These are phyloP conservation scores for Marvania coccoides DNA, from an alignment of 139 green algal species.

Conservation along the genomic window DNA sequence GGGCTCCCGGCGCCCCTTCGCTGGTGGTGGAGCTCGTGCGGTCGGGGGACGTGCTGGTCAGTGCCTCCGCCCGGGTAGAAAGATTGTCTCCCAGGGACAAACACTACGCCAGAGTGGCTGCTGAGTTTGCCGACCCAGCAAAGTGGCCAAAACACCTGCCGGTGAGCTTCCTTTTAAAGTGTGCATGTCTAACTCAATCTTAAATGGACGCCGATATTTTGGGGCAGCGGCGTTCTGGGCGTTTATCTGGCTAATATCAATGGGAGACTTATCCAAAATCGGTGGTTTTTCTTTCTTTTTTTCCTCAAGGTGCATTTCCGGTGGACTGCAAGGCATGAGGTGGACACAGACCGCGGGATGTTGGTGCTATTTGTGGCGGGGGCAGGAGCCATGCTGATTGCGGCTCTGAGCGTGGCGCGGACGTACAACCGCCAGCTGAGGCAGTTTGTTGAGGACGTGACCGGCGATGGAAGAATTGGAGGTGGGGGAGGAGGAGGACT, in stretches of 20 bases:
- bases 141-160: slow-evolving; percentile 75
- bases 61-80: slow-evolving; percentile 13
- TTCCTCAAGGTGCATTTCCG: slow-evolving; percentile 21
- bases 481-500: no score
- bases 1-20: slow-evolving; percentile 35
- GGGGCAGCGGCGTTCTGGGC: not conserved
- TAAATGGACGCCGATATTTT: no score
- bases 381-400: not conserved
- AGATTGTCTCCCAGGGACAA: slow-evolving; percentile 31
- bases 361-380: slow-evolving; percentile 39
- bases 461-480: slow-evolving; percentile 6
- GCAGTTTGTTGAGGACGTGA: slow-evolving; percentile 21
- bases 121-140: slow-evolving; percentile 47
- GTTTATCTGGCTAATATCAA: not conserved
- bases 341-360: slow-evolving; percentile 46
- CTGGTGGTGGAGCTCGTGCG: slow-evolving; percentile 47
- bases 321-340: slow-evolving; percentile 40
- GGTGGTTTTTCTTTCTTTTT: not conserved
- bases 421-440: slow-evolving; percentile 22
- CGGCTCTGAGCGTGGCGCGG: slow-evolving; percentile 6
- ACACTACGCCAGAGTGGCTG: slow-evolving; percentile 33
- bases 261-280: not conserved
- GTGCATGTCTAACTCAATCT: no score
- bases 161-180: slow-evolving; percentile 18
- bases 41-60: slow-evolving; percentile 18